A percentile compares a stretch with the other conserved stretches of the same genome.
These are phyloP conservation scores for Paraphaeosphaeria sporulosa DNA, from an alignment of 2,329 filamentous ascomycete genomes.

Conservation along the genomic window DNA sequence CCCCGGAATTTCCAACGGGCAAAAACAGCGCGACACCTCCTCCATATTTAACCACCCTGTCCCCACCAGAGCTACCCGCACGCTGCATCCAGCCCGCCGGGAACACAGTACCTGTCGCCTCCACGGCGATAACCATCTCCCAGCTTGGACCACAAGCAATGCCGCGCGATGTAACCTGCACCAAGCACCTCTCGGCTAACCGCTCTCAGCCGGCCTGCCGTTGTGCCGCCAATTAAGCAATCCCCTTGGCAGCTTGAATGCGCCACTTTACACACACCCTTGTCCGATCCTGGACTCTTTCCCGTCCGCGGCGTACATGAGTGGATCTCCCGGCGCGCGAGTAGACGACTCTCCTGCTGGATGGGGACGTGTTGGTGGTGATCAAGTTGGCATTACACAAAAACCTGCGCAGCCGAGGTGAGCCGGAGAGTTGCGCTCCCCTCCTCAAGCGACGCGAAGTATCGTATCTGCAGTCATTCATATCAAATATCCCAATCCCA, in stretches of 20 bases:
- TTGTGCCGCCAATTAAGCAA: constrained; percentile 1
- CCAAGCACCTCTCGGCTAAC: constrained; percentile 13
- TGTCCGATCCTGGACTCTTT: constrained; percentile 1
- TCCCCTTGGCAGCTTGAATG: constrained; percentile 8
- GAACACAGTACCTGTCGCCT: not conserved
- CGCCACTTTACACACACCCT: constrained; percentile 9
- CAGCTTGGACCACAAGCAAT: constrained; percentile 19
- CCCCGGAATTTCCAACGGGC: constrained; percentile 19
- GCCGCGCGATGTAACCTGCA: constrained; percentile 43
- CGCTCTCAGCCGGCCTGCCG: not conserved
- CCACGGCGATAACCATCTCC: constrained; percentile 8
- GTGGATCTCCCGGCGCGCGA: not conserved
- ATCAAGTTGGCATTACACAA: not conserved
- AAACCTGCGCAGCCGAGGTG: not conserved
- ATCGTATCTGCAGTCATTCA: not conserved
- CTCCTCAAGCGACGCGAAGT: not conserved
- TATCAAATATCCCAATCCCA: not conserved
- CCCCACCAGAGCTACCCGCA: constrained; percentile 23
- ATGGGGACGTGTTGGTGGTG: not conserved
- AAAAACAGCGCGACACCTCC: not conserved
- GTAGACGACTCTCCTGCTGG: not conserved
- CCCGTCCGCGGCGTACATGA: not conserved
- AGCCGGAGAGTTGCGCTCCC: not conserved
- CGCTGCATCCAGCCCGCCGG: constrained; percentile 2
- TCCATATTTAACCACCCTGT: constrained; percentile 34